Evolutionary conservation across 257 asterid species (phyloP), one percentile per base, ranked within the genome.

Genomic region (Ophiorrhiza pumila): DNA sequence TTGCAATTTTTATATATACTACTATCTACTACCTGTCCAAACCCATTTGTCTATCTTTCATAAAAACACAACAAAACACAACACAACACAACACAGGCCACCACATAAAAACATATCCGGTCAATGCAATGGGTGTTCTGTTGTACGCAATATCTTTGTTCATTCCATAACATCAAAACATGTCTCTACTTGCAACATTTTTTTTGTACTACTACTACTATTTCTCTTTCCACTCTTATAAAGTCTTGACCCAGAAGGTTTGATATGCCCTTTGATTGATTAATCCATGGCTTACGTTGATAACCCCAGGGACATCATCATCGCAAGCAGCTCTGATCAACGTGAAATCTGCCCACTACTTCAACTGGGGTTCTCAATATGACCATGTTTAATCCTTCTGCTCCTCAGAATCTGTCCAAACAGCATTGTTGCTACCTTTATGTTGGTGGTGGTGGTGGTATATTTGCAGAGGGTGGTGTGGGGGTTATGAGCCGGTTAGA

Each of bases 371-470:
- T 63, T 76, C 45, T 81, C 80, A 76, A 67, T 52, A 90, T 87
- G 98, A 93, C 93, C 87, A 91, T 89, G 95, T 79, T 91, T 78
- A 22, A 41, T 39, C 69, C 53, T 39, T 77, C 85, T 53, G 67
- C 84, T 63, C 83, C 75, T 42, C 77, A 65, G 65, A 80, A 78
- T 34, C 64, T 74, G 32, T 77, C 80, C 39, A 76, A 71, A 47
- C 81, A 80, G 72, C 83, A 72, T 39, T 73, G 73, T 69, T 78
- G 34, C 61, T 65, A 72, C 35, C 39, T 35, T 58, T 27, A 58
- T 58, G 25, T 31, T 31, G 23, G 31, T 4, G 74, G 79, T 22
- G 78, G 76, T 52, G 27, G 58, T 27, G 56, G 68, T 64, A 66
- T 71, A 58, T 50, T 32, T 78, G 76, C 64, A 32, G 81, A 77